A percentile compares a stretch with the other conserved stretches of the same genome.
These are phyloP conservation scores for Paxillus involutus DNA, from an alignment of 768 basidiomycete genomes.

Conservation along the genomic window DNA sequence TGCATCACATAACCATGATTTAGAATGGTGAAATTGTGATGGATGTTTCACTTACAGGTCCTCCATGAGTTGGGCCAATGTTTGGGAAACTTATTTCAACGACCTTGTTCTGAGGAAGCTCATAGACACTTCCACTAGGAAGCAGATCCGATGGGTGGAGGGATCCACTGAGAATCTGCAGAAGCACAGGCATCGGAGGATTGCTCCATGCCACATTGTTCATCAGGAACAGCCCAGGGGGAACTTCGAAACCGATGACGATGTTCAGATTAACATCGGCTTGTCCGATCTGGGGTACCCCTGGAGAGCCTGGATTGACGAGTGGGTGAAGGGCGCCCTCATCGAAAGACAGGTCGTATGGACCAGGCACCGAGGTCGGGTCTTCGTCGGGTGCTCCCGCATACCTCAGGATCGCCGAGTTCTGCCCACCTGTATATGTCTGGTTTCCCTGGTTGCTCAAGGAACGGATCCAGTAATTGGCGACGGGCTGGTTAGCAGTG, in stretches of 20 bases:
- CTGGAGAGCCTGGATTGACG: conserved; percentile 35
- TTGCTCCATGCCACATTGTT: conserved; percentile 34
- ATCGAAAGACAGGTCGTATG: conserved; percentile 28
- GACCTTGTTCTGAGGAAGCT: conserved; percentile 42
- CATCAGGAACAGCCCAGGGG: conserved; percentile 13
- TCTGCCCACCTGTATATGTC: conserved; percentile 36
- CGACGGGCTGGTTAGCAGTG: conserved; percentile 42
- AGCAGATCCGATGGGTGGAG: conserved; percentile 44
- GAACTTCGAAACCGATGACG: conserved; percentile 13
- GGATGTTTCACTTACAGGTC: conserved; percentile 24
- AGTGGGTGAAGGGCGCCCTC: conserved; percentile 43
- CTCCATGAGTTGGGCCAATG: conserved; percentile 20
- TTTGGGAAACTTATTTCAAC: conserved; percentile 51
- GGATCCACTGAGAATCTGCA: conserved; percentile 60
- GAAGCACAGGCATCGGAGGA: conserved; percentile 51
- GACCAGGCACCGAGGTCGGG: conserved; percentile 36
- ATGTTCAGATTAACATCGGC: conserved; percentile 40
- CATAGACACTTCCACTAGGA: conserved; percentile 47
- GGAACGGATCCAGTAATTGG: conserved; percentile 59
- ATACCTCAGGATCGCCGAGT: conserved; percentile 54
- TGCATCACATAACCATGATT: conserved; percentile 3
- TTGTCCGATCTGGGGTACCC: conserved; percentile 34
- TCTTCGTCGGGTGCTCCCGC: conserved; percentile 42
- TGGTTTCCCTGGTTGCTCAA: conserved; percentile 28
- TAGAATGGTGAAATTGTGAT: neutral